Conservation (phyloP, 75 land plant genomes). For the Picea sitchensis region DNA sequence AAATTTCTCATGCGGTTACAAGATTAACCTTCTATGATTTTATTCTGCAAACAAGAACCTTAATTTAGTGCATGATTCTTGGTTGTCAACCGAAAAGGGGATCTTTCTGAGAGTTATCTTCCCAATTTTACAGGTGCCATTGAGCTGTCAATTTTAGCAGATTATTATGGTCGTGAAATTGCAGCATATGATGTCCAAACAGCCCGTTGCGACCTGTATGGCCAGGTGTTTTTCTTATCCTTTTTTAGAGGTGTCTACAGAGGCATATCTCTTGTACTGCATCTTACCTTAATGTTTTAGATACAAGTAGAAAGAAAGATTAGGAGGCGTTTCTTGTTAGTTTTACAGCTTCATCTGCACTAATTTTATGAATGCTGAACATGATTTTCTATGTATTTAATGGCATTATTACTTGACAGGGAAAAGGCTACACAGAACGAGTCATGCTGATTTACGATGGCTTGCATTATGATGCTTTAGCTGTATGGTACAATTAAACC, state of each 20-base stretch:
- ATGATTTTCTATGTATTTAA: background rate
- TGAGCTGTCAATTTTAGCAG: slow-evolving; percentile 91
- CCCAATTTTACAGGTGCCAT: slow-evolving; percentile 71
- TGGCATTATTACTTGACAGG: slow-evolving; percentile 45
- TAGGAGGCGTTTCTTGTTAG: background rate
- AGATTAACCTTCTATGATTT: no score
- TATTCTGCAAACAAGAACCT: background rate
- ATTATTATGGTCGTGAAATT: slow-evolving; percentile 94
- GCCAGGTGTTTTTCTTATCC: slow-evolving; percentile 61
- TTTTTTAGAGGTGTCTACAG: background rate
- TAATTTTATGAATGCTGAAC: background rate
- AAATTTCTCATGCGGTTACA: no score
- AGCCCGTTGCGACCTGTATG: slow-evolving; percentile 92
- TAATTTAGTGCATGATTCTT: background rate
- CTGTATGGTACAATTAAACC: slow-evolving; percentile 44
- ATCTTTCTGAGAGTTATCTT: background rate
- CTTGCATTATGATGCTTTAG: slow-evolving; percentile 97
- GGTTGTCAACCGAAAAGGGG: background rate
- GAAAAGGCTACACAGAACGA: slow-evolving; percentile 69
- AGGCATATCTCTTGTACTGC: background rate
- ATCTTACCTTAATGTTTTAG: background rate
- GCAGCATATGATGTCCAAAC: slow-evolving; percentile 99
- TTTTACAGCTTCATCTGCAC: background rate
- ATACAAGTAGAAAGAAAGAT: background rate
- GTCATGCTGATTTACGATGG: slow-evolving; percentile 98